A percentile compares a stretch with the other conserved stretches of the same genome.
phyloP scores from a whole-genome alignment of 495 filamentous ascomycete genomes.

The Annulohypoxylon bovei region DNA sequence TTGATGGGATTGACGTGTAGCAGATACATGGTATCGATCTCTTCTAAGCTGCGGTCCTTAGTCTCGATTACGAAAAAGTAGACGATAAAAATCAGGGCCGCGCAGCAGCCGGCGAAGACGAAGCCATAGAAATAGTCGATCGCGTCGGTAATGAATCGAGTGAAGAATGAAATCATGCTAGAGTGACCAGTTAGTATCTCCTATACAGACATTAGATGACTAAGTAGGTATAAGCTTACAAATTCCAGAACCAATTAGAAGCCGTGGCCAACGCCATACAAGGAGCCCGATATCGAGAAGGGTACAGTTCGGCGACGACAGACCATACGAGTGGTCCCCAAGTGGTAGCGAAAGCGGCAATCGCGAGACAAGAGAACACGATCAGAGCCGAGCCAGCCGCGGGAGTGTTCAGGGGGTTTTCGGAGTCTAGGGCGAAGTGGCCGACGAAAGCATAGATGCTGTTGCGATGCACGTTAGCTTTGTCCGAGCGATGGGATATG shows the following conservation, averaged over 20 bases:
- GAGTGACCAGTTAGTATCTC: conserved; percentile 60
- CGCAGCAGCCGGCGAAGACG: conserved; percentile 80
- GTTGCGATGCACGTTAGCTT: conserved; percentile 44
- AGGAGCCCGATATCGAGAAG: conserved; percentile 76
- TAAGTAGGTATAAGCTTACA: conserved; percentile 65
- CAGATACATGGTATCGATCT: conserved; percentile 87
- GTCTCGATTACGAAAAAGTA: conserved; percentile 77
- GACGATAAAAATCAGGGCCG: conserved; percentile 73
- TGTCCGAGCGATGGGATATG: conserved; percentile 59
- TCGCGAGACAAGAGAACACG: conserved; percentile 84
- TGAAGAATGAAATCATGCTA: conserved; percentile 76
- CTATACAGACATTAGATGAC: conserved; percentile 52
- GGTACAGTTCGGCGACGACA: conserved; percentile 83
- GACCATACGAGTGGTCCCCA: conserved; percentile 91
- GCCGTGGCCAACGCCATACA: conserved; percentile 82
- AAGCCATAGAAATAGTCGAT: conserved; percentile 87
- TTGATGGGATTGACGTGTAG: conserved; percentile 74
- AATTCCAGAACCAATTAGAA: conserved; percentile 92
- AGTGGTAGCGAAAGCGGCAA: conserved; percentile 69
- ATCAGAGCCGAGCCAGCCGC: conserved; percentile 75
- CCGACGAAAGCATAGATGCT: conserved; percentile 75
- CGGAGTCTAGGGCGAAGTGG: conserved; percentile 61
- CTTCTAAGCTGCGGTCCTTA: conserved; percentile 64
- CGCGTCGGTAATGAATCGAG: conserved; percentile 75
- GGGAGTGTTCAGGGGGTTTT: conserved; percentile 62